Evolutionary conservation across 345 rosid species (phyloP).

Genomic region (Camelina hispida): DNA sequence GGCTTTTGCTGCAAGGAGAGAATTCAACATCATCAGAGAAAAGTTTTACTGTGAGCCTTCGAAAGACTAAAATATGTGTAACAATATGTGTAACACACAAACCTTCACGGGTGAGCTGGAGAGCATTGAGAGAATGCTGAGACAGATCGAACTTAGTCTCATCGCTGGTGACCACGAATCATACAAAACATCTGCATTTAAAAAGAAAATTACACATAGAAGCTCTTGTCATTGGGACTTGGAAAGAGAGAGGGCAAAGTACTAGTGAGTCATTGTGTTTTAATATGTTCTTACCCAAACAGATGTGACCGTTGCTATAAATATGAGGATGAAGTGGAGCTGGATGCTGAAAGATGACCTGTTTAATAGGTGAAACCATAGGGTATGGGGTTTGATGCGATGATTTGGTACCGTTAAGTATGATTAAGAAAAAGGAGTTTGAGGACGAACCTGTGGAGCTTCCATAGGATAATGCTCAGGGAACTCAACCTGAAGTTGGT

Average conservation of each 20-base stretch:
- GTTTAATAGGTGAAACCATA: constrained; percentile 22
- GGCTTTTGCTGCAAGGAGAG: constrained; percentile 80
- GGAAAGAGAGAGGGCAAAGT: not conserved
- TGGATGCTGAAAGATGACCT: constrained; percentile 93
- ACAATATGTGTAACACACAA: constrained; percentile 1
- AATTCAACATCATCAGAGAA: constrained; percentile 12
- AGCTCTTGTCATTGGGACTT: not conserved
- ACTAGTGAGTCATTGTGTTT: constrained; percentile 1
- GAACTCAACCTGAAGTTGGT: constrained; percentile 65
- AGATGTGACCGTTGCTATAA: constrained; percentile 97
- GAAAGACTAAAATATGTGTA: not conserved
- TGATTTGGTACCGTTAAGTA: constrained; percentile 9
- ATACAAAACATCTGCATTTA: constrained; percentile 70
- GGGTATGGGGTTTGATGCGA: not conserved
- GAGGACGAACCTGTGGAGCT: constrained; percentile 43
- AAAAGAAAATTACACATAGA: not conserved
- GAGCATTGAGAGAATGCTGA: constrained; percentile 98
- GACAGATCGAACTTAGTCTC: constrained; percentile 95
- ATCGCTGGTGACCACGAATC: constrained; percentile 99
- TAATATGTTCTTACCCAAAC: constrained; percentile 67
- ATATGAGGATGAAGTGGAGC: constrained; percentile 97
- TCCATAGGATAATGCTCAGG: constrained; percentile 50
- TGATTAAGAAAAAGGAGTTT: not conserved
- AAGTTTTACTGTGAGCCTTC: not conserved
- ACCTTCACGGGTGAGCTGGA: constrained; percentile 96